Base-by-base conservation (phyloP, 2,329 filamentous ascomycete genomes). In the Fusarium sp. region DNA sequence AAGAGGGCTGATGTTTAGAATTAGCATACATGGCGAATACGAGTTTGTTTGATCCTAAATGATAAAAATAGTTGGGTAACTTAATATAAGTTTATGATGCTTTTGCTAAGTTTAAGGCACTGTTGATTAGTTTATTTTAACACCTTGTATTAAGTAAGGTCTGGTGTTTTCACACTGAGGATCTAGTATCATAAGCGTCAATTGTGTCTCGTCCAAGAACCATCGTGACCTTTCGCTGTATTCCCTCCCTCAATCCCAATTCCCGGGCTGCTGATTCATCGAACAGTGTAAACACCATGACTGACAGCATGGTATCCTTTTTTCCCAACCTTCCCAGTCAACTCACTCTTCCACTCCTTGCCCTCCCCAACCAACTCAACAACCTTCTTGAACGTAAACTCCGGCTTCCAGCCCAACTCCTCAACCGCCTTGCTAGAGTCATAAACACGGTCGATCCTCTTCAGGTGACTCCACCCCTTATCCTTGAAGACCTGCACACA, bases 391-490 rank as follows among this genome's bases (percentile, higher is more conserved):
- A 86, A 84, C 0, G 84, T 86, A 60, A 83, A 86, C 67, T 80
- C 74, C 0, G 85, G 85, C 60, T 75, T 45, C 85, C 85, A 87
- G 0, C 79, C 83, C 28, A 87, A 74, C 58, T 86, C 83, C n/a
- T 72, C 62, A 11, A 85, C 75, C 4, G 84, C 84, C 75, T 78
- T 82, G 59, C 79, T 77, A 18, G 84, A 84, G 70, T 87, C 85
- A 65, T 87, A 87, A 20, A 87, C 85, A 0, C 85, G 76, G 60
- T 87, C 85, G 24, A 87, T 72, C 41, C 84, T 75, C 22, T 66
- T 54, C 26, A 85, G 71, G 38, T 82, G 83, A 18, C 51, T 75
- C 85, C 85, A 87, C 2, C 78, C 79, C 51, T 74, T 76, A 8
- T 68, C 63, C 10, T 58, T 64, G 51, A 85, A 84, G 3, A 83